Conservation (phyloP, 108 stramenopile genomes). For the Discostella stelligeroides region DNA sequence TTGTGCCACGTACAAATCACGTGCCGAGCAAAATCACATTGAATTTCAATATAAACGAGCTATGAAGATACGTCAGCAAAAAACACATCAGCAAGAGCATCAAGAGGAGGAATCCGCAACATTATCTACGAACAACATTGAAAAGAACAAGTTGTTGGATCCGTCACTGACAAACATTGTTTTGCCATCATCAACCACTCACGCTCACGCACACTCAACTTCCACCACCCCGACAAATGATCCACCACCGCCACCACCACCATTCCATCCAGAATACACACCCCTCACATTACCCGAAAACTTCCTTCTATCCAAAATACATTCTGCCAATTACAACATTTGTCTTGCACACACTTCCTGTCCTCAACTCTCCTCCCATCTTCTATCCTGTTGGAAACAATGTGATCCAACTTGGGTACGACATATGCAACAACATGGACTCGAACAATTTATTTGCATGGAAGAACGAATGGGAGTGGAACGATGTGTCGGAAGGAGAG, state of each 20-base stretch:
- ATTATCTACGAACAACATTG: too few species aligned
- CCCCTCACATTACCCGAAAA: constrained; percentile 24
- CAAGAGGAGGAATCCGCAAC: too few species aligned
- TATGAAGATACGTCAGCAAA: background rate
- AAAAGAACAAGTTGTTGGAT: background rate
- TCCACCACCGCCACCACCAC: background rate
- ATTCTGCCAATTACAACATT: constrained; percentile 25
- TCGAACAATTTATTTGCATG: constrained; percentile 27
- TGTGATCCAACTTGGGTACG: constrained; percentile 9
- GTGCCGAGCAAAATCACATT: constrained; percentile 3
- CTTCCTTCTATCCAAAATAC: constrained; percentile 16
- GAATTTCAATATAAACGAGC: constrained; percentile 32
- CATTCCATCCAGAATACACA: constrained; percentile 32
- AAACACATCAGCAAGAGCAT: background rate
- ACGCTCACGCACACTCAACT: too few species aligned
- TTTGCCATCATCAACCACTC: constrained; percentile 1
- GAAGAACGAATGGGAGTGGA: constrained; percentile 42
- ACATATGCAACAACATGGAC: constrained; percentile 19
- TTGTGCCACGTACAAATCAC: constrained; percentile 31
- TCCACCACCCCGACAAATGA: background rate
- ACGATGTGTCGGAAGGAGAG: constrained; percentile 35
- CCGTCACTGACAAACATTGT: background rate
- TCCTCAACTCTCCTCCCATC: constrained; percentile 19
- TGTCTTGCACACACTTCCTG: constrained; percentile 26
- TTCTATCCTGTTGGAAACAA: constrained; percentile 28